Evolutionary conservation across 1,284 basidiomycete genomes (phyloP).

Genomic region (Meira nashicola): DNA sequence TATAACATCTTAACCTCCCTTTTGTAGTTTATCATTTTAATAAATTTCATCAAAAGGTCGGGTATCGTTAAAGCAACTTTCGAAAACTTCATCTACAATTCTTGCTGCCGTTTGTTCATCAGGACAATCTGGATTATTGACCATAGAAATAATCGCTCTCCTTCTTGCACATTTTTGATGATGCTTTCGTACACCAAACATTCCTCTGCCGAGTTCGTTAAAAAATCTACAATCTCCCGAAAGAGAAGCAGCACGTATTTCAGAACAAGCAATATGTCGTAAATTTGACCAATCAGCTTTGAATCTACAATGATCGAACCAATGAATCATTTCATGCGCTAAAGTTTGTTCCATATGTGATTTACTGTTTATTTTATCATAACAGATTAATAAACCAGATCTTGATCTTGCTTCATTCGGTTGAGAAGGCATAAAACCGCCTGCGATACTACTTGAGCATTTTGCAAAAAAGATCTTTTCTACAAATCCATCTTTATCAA

Average conservation of each 20-base stretch:
- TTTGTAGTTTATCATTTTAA: too few species aligned
- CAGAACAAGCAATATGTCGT: conserved; percentile 88
- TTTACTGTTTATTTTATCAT: conserved; percentile 61
- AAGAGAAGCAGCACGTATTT: conserved; percentile 91
- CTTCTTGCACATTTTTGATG: conserved; percentile 76
- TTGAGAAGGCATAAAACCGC: conserved; percentile 39
- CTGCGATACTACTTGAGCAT: conserved; percentile 37
- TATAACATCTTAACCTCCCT: too few species aligned
- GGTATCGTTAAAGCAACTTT: conserved; percentile 90
- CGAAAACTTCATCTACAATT: conserved; percentile 93
- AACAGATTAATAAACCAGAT: conserved; percentile 42
- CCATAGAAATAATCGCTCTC: conserved; percentile 75
- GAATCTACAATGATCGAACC: conserved; percentile 91
- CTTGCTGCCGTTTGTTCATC: conserved; percentile 68
- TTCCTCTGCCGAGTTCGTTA: conserved; percentile 69
- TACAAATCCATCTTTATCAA: neutral
- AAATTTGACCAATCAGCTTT: conserved; percentile 86
- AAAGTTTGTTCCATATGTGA: conserved; percentile 87
- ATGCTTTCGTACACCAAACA: conserved; percentile 79
- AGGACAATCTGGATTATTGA: conserved; percentile 74
- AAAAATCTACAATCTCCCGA: conserved; percentile 85
- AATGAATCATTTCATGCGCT: conserved; percentile 89
- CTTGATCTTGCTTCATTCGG: conserved; percentile 22
- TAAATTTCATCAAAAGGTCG: conserved; percentile 89
- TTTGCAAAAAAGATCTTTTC: conserved; percentile 30